These are phyloP conservation scores for Poa annua DNA, from an alignment of 176 grass and related monocot species.

Conservation along the genomic window DNA sequence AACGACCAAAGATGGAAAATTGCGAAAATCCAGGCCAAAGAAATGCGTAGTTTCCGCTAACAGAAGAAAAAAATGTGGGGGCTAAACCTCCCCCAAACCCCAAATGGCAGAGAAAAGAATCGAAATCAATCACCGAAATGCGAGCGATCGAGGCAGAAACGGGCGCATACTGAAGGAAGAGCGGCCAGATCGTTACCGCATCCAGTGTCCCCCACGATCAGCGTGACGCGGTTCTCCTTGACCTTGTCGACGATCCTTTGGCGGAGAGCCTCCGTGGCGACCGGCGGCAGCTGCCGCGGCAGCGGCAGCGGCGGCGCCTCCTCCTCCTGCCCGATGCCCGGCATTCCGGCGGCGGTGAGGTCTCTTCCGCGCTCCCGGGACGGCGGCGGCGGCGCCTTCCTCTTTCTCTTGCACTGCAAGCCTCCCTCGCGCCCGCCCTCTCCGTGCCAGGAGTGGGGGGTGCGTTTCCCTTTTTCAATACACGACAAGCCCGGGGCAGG, in stretches of 20 bases:
- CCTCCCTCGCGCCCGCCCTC: constrained; percentile 34
- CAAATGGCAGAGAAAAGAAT: not conserved
- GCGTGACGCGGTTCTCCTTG: constrained; percentile 78
- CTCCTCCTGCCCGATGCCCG: not conserved
- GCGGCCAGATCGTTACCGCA: constrained; percentile 57
- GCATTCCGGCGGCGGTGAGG: constrained; percentile 26
- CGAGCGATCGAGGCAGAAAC: not conserved
- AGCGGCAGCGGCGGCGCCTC: not conserved
- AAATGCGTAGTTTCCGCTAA: not conserved
- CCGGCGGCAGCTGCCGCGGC: constrained; percentile 34
- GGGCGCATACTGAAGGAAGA: not conserved
- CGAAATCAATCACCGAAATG: not conserved
- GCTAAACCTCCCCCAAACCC: constrained; percentile 39
- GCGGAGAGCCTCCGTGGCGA: constrained; percentile 71
- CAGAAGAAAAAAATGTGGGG: not conserved
- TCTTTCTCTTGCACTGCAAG: constrained; percentile 42
- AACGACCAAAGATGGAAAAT: not conserved
- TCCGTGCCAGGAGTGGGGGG: constrained; percentile 18
- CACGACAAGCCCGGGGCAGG: not conserved
- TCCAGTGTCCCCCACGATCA: constrained; percentile 86
- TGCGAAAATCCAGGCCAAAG: not conserved
- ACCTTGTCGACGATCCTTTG: constrained; percentile 91
- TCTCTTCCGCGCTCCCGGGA: not conserved
- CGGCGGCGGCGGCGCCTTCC: constrained; percentile 11
- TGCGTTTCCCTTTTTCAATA: constrained; percentile 38